These are phyloP conservation scores for Corinectria fuckeliana DNA, from an alignment of 2,329 filamentous ascomycete genomes.

Conservation along the genomic window DNA sequence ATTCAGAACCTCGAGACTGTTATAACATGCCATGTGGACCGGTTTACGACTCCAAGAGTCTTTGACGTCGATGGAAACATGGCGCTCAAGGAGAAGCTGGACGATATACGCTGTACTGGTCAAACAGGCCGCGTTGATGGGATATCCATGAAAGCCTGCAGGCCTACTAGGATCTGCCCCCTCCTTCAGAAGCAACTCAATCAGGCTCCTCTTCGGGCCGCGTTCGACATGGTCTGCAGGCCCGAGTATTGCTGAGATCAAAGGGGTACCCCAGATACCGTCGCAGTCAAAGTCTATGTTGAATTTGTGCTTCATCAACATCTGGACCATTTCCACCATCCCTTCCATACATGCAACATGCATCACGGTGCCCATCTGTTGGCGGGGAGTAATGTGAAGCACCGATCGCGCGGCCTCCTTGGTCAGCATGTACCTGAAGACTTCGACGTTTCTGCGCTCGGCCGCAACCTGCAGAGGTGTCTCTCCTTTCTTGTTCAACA, in stretches of 20 bases:
- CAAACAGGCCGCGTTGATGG: conserved; percentile 6
- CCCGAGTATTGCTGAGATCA: background rate
- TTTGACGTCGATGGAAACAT: background rate
- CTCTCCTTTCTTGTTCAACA: too few species aligned
- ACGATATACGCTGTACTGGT: background rate
- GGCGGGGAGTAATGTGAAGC: background rate
- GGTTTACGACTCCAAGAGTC: background rate
- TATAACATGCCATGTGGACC: conserved; percentile 14
- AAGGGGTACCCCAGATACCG: background rate
- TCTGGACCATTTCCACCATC: background rate
- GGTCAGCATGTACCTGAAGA: conserved; percentile 13
- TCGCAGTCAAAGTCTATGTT: background rate
- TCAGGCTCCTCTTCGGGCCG: background rate
- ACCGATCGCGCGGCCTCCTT: conserved; percentile 2
- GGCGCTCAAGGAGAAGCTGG: background rate
- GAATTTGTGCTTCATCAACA: background rate
- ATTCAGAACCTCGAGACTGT: conserved; percentile 3
- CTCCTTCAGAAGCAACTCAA: background rate
- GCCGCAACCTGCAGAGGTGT: too few species aligned
- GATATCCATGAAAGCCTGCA: background rate
- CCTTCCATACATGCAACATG: background rate
- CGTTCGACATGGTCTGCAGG: background rate
- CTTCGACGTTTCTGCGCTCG: too few species aligned
- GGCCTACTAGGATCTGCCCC: background rate
- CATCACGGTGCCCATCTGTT: too few species aligned